These are phyloP conservation scores for Pseudofabraea citricarpa DNA, from an alignment of 2,329 filamentous ascomycete genomes.

Conservation along the genomic window DNA sequence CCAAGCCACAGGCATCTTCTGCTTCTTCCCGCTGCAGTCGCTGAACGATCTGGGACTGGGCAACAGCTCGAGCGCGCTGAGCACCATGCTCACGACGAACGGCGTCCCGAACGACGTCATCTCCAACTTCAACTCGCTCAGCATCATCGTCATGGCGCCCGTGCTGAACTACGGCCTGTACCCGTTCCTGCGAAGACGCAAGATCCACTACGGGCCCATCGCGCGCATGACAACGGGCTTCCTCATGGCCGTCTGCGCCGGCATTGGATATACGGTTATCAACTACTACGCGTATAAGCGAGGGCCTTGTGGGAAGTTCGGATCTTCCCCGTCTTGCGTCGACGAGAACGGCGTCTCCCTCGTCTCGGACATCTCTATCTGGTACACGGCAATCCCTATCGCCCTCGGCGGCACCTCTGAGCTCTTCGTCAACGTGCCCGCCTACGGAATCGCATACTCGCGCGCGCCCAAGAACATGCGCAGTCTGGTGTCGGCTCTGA, in stretches of 20 bases:
- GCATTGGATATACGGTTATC: conserved; percentile 50
- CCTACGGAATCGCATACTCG: conserved; percentile 44
- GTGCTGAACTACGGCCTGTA: conserved; percentile 65
- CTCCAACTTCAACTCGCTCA: conserved; percentile 70
- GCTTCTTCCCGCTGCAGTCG: conserved; percentile 41
- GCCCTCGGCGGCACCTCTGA: conserved; percentile 43
- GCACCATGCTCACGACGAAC: conserved; percentile 60
- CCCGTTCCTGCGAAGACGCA: conserved; percentile 57
- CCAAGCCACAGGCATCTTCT: conserved; percentile 64
- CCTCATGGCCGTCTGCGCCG: conserved; percentile 55
- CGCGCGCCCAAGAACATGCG: conserved; percentile 44
- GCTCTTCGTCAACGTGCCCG: conserved; percentile 44
- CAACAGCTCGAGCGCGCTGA: conserved; percentile 41
- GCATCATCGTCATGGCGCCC: conserved; percentile 70
- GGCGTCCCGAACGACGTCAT: conserved; percentile 76
- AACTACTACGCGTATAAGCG: conserved; percentile 59
- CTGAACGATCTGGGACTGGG: conserved; percentile 40
- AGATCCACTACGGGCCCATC: conserved; percentile 66
- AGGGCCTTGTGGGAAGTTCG: conserved; percentile 50
- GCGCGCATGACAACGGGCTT: conserved; percentile 71
- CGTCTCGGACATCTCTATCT: conserved; percentile 37
- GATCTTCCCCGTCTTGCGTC: conserved; percentile 25
- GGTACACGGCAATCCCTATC: conserved; percentile 50
- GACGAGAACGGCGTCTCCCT: conserved; percentile 14
- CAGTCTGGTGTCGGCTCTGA: conserved; percentile 41